phyloP scores from a whole-genome alignment of 23 red algal genomes.

The Agarophyton chilense region DNA sequence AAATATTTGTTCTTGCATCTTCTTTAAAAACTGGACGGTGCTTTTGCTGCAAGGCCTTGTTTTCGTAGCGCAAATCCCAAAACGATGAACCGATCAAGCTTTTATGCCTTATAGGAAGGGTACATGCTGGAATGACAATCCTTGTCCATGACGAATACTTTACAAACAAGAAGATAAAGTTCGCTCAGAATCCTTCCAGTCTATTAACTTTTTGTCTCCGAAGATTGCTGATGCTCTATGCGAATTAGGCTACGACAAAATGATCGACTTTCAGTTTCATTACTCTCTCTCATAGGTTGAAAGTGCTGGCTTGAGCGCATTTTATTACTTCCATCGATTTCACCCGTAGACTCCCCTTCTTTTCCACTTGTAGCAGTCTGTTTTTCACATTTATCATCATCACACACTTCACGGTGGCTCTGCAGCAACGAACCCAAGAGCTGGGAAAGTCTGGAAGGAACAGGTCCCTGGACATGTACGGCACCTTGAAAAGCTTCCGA shows the following conservation, averaged over 20 bases:
- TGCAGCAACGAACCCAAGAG: conserved; percentile 18
- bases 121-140: too few relatives aligned
- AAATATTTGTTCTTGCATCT: not conserved
- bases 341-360: not conserved
- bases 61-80: too few relatives aligned
- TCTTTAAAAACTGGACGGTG: too few relatives aligned
- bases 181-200: not conserved
- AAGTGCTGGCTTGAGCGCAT: not conserved
- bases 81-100: too few relatives aligned
- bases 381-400: not conserved
- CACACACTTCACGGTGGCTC: not conserved
- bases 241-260: conserved; percentile 22
- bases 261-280: not conserved
- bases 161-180: too few relatives aligned
- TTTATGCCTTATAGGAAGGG: too few relatives aligned
- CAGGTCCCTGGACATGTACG: conserved; percentile 23
- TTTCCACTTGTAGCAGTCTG: not conserved
- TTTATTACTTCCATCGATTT: not conserved
- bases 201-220: not conserved
- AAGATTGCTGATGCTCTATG: not conserved
- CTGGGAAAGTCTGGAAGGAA: conserved; percentile 11
- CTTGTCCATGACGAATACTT: too few relatives aligned
- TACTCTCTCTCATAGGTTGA: not conserved
- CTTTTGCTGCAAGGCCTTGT: too few relatives aligned
- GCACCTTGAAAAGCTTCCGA: conserved; percentile 35